Base-by-base conservation (phyloP, 305 asterid genomes). In the Plantago lanceolata region DNA sequence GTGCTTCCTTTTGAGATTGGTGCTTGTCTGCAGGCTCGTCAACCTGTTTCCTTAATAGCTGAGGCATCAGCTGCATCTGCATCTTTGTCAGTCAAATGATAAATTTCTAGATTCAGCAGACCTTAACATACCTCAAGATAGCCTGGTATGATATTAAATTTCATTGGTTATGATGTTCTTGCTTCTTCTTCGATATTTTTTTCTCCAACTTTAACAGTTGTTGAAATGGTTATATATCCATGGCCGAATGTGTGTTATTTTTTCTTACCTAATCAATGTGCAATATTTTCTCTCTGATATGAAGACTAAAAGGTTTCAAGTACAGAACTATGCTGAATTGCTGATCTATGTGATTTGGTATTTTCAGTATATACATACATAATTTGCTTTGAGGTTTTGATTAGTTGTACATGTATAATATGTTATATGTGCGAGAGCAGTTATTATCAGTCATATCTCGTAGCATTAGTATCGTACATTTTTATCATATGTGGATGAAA, bases 21-120 rank as follows among this genome's bases (percentile, higher is more conserved):
- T 56, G 96, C 95, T 64, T 93, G 99, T 75, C 82, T 90, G 71
- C 99, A 87, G 83, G 99, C 99, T 83, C 96, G 93, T 66, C 95
- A 83, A 78, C 96, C 93, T 44, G 95, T 86, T 37, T 79, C 87
- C 68, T 83, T 93, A 75, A 86, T 93, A 63, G 84, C 94, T 8
- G 97, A 93, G 76, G 99, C 99, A 13, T 87, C 97, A 57, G 77
- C 90, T 24, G 85, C 92, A 58, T 90, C 95, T 57, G 80, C 94
- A 51, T 73, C 85, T 56, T 75, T 85, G 79, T 78, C 81, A 31
- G 81, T 64, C 67, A 78, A 79, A 72, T 84, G 69, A 69, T 71
- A 71, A 50, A 64, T 77, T 50, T 19, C 12, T 26, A 17, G 17
- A 26, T 24, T 54, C 59, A 53, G 45, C 56, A 48, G 21, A 48